Conservation (phyloP, 1,284 basidiomycete genomes). For the Cutaneotrichosporon cutaneum region DNA sequence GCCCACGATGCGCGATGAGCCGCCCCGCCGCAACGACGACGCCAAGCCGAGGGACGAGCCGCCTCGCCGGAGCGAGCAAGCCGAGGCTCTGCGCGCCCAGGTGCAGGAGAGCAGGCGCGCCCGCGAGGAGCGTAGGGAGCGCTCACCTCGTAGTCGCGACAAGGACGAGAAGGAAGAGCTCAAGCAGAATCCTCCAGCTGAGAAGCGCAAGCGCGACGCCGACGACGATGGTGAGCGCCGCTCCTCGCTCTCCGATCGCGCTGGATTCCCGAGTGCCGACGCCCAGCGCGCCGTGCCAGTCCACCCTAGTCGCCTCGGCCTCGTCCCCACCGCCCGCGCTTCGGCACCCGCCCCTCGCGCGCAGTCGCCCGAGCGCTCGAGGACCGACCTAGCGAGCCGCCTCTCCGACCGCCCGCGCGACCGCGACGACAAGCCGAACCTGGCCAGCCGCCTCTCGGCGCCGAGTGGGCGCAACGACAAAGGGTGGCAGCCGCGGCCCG, state of each 20-base stretch:
- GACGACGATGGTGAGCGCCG: slow-evolving; percentile 1
- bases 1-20: neutral
- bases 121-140: slow-evolving; percentile 24
- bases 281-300: neutral
- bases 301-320: neutral
- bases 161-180: slow-evolving; percentile 13
- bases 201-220: slow-evolving; percentile 6
- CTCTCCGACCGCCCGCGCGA: neutral
- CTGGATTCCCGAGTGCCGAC: neutral
- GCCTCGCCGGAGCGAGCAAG: slow-evolving; percentile 1
- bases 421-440: neutral
- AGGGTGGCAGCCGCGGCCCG: neutral
- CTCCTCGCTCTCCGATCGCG: no score
- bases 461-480: neutral
- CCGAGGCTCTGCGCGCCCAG: slow-evolving; percentile 4
- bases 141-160: slow-evolving; percentile 22
- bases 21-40: no score
- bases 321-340: neutral
- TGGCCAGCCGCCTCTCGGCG: neutral
- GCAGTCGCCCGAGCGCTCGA: neutral
- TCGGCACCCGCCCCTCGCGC: neutral
- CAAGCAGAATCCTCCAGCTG: neutral
- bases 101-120: slow-evolving; percentile 13
- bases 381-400: neutral
- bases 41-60: neutral